These are phyloP conservation scores for Chlorophyllum brunneum DNA, from an alignment of 768 basidiomycete genomes.

Conservation along the genomic window DNA sequence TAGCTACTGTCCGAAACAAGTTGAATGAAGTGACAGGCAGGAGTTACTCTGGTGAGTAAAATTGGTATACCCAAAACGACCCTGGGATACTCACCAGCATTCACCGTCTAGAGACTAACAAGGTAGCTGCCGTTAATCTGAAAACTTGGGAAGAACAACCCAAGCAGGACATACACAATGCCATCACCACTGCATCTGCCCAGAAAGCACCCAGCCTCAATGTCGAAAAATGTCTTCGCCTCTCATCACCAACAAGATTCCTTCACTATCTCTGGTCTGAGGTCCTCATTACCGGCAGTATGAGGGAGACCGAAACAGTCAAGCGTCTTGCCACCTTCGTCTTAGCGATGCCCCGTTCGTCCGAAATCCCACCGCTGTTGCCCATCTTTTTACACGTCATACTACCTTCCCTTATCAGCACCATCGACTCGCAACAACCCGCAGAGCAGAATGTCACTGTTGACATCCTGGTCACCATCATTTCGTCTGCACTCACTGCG, in stretches of 20 bases:
- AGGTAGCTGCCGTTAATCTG: conserved; percentile 10
- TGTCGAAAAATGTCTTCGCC: conserved; percentile 60
- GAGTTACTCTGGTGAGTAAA: not conserved
- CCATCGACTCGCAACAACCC: conserved; percentile 49
- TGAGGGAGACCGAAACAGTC: conserved; percentile 48
- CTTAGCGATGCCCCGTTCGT: conserved; percentile 56
- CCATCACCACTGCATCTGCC: conserved; percentile 52
- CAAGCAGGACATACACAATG: conserved; percentile 50
- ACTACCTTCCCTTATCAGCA: conserved; percentile 56
- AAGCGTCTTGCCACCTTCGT: conserved; percentile 66
- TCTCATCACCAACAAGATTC: conserved; percentile 56
- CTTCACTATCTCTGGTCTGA: conserved; percentile 69
- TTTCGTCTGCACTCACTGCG: conserved; percentile 63
- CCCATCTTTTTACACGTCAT: conserved; percentile 70
- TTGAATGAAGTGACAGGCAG: conserved; percentile 4
- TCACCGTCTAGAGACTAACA: not conserved
- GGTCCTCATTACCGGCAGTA: conserved; percentile 37
- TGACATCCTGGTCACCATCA: conserved; percentile 62
- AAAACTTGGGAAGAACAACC: conserved; percentile 51
- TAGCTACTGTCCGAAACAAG: conserved; percentile 9
- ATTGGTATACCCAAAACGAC: not conserved
- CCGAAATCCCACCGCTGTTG: conserved; percentile 55
- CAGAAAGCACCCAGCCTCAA: conserved; percentile 66
- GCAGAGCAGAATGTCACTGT: conserved; percentile 52
- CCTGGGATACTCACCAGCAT: not conserved